A percentile compares a stretch with the other conserved stretches of the same genome.
Evolutionary conservation across 257 asterid genomes (phyloP).

Genomic region (Misopates orontium): DNA sequence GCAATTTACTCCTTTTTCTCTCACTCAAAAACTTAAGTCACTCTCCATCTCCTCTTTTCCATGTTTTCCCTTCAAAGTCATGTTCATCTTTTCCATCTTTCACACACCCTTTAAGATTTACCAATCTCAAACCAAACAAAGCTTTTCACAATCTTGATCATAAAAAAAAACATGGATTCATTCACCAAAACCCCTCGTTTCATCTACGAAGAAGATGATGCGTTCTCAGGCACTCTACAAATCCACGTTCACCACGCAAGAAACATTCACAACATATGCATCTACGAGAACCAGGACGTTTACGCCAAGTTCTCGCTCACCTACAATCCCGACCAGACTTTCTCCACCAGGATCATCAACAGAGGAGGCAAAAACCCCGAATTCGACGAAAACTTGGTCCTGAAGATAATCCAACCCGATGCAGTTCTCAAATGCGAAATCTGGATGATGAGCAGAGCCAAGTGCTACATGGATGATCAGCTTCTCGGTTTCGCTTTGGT

Average conservation of each 20-base stretch:
- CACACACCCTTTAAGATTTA: background rate
- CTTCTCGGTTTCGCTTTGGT: slow-evolving; percentile 60
- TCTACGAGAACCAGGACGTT: slow-evolving; percentile 70
- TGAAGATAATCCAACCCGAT: slow-evolving; percentile 42
- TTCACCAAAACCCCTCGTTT: slow-evolving; percentile 33
- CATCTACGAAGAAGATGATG: slow-evolving; percentile 39
- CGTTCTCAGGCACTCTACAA: slow-evolving; percentile 44
- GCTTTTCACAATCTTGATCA: slow-evolving; percentile 7
- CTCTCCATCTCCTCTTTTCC: slow-evolving; percentile 2
- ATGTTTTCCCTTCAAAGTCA: slow-evolving; percentile 37
- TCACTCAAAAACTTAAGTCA: slow-evolving; percentile 5
- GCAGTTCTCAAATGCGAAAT: slow-evolving; percentile 69
- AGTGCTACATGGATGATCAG: slow-evolving; percentile 66
- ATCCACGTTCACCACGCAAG: slow-evolving; percentile 68
- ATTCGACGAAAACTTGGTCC: slow-evolving; percentile 44
- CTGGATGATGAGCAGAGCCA: slow-evolving; percentile 74
- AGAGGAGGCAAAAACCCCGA: slow-evolving; percentile 64
- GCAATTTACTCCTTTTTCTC: too few relatives aligned
- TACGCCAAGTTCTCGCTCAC: slow-evolving; percentile 75
- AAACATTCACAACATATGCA: slow-evolving; percentile 72
- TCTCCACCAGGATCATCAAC: slow-evolving; percentile 45
- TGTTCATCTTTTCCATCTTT: slow-evolving; percentile 25
- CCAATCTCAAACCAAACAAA: background rate
- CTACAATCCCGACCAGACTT: slow-evolving; percentile 52
- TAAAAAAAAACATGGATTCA: slow-evolving; percentile 37